Percentiles rank a stretch among this genome's conserved stretches.
Conservation (phyloP, 306 rosid species). For the Aeschynomene evenia region DNA sequence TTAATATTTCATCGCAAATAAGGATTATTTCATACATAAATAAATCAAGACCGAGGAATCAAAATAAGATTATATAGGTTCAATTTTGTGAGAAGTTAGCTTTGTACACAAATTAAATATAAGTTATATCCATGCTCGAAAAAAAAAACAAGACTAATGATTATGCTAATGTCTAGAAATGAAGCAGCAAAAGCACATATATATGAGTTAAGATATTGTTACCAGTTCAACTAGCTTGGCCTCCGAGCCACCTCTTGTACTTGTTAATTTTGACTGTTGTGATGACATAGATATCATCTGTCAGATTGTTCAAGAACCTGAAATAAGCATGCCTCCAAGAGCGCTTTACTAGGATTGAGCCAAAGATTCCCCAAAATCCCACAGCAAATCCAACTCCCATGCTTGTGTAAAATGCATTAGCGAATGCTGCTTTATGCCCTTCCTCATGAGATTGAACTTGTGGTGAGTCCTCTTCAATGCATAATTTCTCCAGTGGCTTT, state of each 20-base stretch:
- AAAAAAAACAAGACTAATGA: no score
- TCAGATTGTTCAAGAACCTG: not conserved
- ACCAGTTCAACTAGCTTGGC: not conserved
- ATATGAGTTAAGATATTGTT: no score
- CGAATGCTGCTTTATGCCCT: not conserved
- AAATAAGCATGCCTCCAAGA: slow-evolving; percentile 26
- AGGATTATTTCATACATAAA: no score
- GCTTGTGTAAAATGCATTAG: not conserved
- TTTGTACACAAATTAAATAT: no score
- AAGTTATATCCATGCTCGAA: no score
- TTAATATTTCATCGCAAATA: no score
- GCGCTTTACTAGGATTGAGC: not conserved
- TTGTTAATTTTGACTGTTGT: not conserved
- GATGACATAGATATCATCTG: not conserved
- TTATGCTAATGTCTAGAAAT: no score
- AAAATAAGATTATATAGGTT: no score
- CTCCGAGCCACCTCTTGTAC: not conserved
- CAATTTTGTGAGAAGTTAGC: no score
- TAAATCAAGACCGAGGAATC: no score
- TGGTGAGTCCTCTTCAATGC: not conserved
- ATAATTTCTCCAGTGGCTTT: not conserved
- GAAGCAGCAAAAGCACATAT: no score
- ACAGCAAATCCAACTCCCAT: slow-evolving; percentile 1
- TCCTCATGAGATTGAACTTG: not conserved
- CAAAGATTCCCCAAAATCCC: slow-evolving; percentile 10